These are phyloP conservation scores for Eragrostis curvula DNA, from an alignment of 176 grass and related monocot genomes.

Conservation along the genomic window DNA sequence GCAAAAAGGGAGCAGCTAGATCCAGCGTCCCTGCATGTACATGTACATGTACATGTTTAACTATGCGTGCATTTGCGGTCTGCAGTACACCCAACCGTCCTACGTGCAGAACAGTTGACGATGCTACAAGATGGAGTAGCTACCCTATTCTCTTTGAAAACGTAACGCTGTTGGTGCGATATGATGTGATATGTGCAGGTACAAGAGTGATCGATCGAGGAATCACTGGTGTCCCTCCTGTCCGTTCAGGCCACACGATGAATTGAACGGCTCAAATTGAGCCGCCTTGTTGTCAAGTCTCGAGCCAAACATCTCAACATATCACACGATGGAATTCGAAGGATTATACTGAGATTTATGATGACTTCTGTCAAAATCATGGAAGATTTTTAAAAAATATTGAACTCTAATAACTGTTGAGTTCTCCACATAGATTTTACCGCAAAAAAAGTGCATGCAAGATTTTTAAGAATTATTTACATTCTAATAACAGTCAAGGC, in stretches of 20 bases:
- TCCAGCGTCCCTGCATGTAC: neutral
- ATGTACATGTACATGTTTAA: neutral
- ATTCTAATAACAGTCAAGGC: too few species aligned
- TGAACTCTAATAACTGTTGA: too few species aligned
- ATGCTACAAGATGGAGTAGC: constrained; percentile 24
- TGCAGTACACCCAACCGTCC: constrained; percentile 14
- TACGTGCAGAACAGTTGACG: constrained; percentile 20
- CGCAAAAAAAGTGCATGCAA: too few species aligned
- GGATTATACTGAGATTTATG: too few species aligned
- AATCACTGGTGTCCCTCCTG: neutral
- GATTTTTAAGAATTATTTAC: too few species aligned
- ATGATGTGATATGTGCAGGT: neutral
- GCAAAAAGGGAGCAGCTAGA: neutral
- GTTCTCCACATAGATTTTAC: too few species aligned
- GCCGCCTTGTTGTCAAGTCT: neutral
- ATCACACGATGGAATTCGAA: too few species aligned
- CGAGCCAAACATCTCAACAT: neutral
- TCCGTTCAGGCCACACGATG: neutral
- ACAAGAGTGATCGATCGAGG: neutral
- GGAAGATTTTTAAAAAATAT: too few species aligned
- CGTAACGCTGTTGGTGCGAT: constrained; percentile 19
- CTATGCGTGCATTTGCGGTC: neutral
- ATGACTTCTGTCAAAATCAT: too few species aligned
- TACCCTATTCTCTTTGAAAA: neutral
- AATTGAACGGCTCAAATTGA: neutral